Evolutionary conservation across 768 basidiomycete genomes (phyloP), one percentile per base, ranked within the genome.

Genomic region (Tricholoma sp.): DNA sequence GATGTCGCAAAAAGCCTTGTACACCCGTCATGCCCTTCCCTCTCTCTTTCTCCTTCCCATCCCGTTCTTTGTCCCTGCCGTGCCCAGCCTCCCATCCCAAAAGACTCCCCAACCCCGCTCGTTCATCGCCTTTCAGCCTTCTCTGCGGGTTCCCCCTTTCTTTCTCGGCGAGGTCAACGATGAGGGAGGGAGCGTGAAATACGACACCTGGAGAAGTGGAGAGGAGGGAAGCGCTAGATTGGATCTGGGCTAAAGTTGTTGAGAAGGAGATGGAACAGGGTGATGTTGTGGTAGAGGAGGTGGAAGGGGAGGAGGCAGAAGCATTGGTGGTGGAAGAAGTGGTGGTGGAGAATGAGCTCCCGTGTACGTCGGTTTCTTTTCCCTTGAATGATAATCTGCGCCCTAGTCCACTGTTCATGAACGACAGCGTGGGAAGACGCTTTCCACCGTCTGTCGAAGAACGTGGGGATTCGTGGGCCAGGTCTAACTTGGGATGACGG

Each of bases 61-160:
- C 5, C 76, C 78, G 14, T 65, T 70, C 6, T 73, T 73, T 64
- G 37, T 77, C 75, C 60, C 68, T 68, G 37, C 29, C 8, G 4
- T n/a, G 6, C n/a, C 6, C 6, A 49, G 2, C 74, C 39, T 82
- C 79, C 86, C 86, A 89, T 0, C 87, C 86, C 0, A 85, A 71
- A 3, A 88, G 61, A 58, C 79, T 81, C 21, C 61, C 61, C 24
- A 88, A 66, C 21, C 78, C 84, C 0, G 74, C 74, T 51, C 74
- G 75, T 67, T 88, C 86, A 60, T 85, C 83, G 8, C 82, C 86
- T 22, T 72, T 76, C 18, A 87, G 66, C 37, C 73, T 66, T 0
- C 76, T 64, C 34, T 63, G 59, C 5, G 74, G 72, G 31, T 74
- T 71, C 19, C 61, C 59, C 57, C 69, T 72, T 66, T 86, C 86